Evolutionary conservation across 2,329 filamentous ascomycete genomes (phyloP), one percentile per base, ranked within the genome.

Genomic region (Ceratocystis albifundus): DNA sequence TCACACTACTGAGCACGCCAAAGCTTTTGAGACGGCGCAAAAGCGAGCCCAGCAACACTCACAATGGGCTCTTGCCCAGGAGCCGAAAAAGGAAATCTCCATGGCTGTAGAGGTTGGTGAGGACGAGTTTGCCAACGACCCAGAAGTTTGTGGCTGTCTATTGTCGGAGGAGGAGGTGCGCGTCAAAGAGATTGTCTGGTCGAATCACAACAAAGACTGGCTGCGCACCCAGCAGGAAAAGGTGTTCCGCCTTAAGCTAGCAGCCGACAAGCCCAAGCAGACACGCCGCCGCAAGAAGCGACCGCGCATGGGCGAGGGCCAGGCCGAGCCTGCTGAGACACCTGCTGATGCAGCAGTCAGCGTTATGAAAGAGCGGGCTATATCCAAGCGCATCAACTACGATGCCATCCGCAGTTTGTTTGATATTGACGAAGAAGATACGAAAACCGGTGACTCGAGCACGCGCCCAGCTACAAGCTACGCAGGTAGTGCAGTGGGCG

Each of bases 201-300:
- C 96, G 55, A 92, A 93, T 68, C 87, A 92, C 73, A 97, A 99
- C 75, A 91, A 94, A 74, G 90, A 95, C 70, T 99, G 92, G 83
- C 80, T 99, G 48, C 88, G 93, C 7, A 83, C 86, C 62, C 88
- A 95, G 73, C 91, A 96, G 72, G 85, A 89, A 68, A 96, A 94
- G 75, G 81, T 88, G 5, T 87, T 95, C 66, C 84, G 88, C 48
- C 83, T 86, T 68, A 89, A 91, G 74, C 77, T 84, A 69, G 83
- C 82, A 68, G 80, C 80, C 8, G 81, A 76, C 71, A 78, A 75
- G 70, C 82, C 79, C 66, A 88, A 81, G 76, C 81, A 80, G 66
- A 80, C 77, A n/a, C 79, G 84, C 28, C 81, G 81, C 65, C 78
- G 81, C 30, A 77, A 79, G 68, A 81, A 82, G 76, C 74, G 76